Evolutionary conservation across 2,329 filamentous ascomycete species (phyloP).

Genomic region (Calycina herbarum): DNA sequence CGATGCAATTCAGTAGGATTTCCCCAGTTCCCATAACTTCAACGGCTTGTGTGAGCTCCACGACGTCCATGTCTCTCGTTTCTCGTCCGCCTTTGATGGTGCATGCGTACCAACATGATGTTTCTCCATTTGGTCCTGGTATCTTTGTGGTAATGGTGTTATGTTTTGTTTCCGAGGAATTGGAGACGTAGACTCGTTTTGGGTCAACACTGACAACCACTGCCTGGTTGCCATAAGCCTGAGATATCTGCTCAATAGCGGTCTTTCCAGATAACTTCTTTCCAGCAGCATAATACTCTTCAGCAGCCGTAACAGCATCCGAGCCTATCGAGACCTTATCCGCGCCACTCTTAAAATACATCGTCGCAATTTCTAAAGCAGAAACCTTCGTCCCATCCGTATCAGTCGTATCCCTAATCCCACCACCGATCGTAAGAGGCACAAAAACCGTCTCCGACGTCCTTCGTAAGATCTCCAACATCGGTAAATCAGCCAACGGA

Average conservation of each 20-base stretch:
- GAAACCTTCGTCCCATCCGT: conserved; percentile 83
- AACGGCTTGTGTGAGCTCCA: conserved; percentile 83
- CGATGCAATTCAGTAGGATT: conserved; percentile 95
- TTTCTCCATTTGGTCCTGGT: conserved; percentile 74
- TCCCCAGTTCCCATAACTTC: conserved; percentile 96
- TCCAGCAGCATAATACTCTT: conserved; percentile 78
- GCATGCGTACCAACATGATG: conserved; percentile 94
- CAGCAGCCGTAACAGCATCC: conserved; percentile 89
- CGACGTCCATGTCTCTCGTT: conserved; percentile 89
- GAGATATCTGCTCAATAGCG: conserved; percentile 92
- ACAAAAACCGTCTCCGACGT: conserved; percentile 94
- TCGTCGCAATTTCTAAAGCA: conserved; percentile 86
- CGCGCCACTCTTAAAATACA: conserved; percentile 96
- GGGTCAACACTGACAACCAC: conserved; percentile 96
- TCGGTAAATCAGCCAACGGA: conserved; percentile 85
- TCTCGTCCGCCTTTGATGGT: conserved; percentile 95
- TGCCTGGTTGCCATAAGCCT: conserved; percentile 92
- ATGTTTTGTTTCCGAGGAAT: conserved; percentile 69
- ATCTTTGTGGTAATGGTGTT: conserved; percentile 67
- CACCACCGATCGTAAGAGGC: conserved; percentile 90
- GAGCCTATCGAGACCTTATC: conserved; percentile 98
- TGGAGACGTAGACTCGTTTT: conserved; percentile 79
- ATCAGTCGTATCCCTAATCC: conserved; percentile 90
- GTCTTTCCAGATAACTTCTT: conserved; percentile 74
- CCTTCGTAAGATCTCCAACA: conserved; percentile 88